Evolutionary conservation across 352 stramenopile genomes (phyloP).

Genomic region (Elongisporangium senticosum): DNA sequence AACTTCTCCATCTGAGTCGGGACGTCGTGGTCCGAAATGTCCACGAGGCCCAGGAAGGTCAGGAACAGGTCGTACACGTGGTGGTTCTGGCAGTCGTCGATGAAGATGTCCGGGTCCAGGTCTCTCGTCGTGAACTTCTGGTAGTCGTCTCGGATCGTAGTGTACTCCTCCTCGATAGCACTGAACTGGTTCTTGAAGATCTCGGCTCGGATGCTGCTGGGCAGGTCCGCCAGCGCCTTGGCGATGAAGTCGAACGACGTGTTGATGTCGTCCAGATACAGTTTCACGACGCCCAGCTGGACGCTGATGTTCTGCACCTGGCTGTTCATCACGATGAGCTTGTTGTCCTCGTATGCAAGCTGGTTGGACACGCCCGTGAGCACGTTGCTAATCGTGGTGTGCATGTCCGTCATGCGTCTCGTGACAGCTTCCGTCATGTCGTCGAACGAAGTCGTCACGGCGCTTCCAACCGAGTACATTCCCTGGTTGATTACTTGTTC

Average conservation of each 20-base stretch:
- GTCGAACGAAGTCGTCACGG: conserved; percentile 6
- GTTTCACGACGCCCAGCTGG: conserved; percentile 5
- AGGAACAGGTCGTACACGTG: conserved; percentile 12
- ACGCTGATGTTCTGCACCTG: conserved; percentile 8
- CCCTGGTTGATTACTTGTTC: conserved; percentile 7
- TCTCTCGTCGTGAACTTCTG: conserved; percentile 3
- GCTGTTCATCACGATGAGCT: conserved; percentile 8
- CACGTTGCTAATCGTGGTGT: background rate
- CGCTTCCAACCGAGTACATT: background rate
- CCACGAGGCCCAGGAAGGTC: conserved; percentile 7
- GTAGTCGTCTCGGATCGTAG: conserved; percentile 11
- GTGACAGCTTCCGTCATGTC: conserved; percentile 7
- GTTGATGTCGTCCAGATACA: conserved; percentile 8
- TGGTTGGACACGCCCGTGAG: conserved; percentile 7
- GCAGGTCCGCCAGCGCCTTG: conserved; percentile 7
- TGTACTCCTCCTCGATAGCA: conserved; percentile 7
- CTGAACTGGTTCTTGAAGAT: conserved; percentile 8
- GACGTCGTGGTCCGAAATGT: conserved; percentile 7
- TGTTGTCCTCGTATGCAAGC: conserved; percentile 3
- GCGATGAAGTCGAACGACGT: conserved; percentile 2
- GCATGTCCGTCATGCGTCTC: conserved; percentile 1
- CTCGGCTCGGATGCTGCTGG: conserved; percentile 5
- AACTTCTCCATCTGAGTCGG: conserved; percentile 9
- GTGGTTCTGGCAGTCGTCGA: conserved; percentile 6
- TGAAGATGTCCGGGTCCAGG: conserved; percentile 7